These are phyloP conservation scores for Ambrosia artemisiifolia DNA, from an alignment of 129 eudicot genomes.

Conservation along the genomic window DNA sequence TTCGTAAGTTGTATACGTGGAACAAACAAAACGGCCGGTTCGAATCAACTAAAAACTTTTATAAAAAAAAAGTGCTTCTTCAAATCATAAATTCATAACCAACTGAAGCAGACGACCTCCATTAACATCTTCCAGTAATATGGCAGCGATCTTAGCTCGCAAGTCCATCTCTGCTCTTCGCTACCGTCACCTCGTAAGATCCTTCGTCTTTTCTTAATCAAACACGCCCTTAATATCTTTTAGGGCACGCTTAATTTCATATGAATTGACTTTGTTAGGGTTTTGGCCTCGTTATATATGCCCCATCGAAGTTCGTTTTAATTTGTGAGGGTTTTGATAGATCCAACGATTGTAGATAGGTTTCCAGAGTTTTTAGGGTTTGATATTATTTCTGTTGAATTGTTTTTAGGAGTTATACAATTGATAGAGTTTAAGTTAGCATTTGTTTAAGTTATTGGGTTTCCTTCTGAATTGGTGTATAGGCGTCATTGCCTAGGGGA, in stretches of 20 bases:
- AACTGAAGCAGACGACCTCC: slow-evolving; percentile 16
- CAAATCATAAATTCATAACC: not conserved
- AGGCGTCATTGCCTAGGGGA: too few species aligned
- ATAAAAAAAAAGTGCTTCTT: not conserved
- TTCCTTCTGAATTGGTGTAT: too few species aligned
- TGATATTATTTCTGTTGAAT: not conserved
- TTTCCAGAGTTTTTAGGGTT: slow-evolving; percentile 17
- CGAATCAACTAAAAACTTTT: not conserved
- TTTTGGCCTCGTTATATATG: not conserved
- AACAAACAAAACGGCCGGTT: not conserved
- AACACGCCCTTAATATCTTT: not conserved
- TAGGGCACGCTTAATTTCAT: slow-evolving; percentile 13
- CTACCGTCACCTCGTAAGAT: slow-evolving; percentile 73
- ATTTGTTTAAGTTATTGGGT: not conserved
- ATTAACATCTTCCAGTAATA: too few species aligned
- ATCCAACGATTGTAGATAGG: slow-evolving; percentile 10
- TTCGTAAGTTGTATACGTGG: not conserved
- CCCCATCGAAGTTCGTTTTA: not conserved
- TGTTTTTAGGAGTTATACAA: not conserved
- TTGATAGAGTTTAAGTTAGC: slow-evolving; percentile 3
- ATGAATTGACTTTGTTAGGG: slow-evolving; percentile 20
- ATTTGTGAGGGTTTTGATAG: not conserved
- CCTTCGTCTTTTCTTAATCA: not conserved
- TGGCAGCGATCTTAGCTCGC: slow-evolving; percentile 86
- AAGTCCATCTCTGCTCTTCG: slow-evolving; percentile 67